Conservation (phyloP, 805 yeast genomes). For the Pichia cephalocereana region DNA sequence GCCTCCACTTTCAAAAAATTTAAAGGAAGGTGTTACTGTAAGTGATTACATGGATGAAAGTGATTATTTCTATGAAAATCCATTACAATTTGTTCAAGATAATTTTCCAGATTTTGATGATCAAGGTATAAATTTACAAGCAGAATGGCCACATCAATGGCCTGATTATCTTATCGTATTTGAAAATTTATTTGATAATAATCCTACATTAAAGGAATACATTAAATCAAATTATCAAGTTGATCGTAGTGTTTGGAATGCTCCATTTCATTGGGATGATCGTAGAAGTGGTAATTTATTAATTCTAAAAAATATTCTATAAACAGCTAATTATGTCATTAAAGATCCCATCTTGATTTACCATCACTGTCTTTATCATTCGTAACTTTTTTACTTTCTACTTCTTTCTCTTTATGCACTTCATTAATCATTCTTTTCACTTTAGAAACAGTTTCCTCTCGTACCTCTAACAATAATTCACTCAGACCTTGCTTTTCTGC, state of each 20-base stretch:
- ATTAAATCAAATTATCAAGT: background rate
- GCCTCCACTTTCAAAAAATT: slow-evolving; percentile 60
- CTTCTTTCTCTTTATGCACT: background rate
- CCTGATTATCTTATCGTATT: slow-evolving; percentile 70
- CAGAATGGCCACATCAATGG: slow-evolving; percentile 39
- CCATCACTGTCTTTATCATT: too few relatives aligned
- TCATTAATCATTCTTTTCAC: background rate
- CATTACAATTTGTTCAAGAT: slow-evolving; percentile 42
- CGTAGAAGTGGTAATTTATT: slow-evolving; percentile 9
- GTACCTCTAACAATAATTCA: slow-evolving; percentile 1
- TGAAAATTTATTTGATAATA: slow-evolving; percentile 31
- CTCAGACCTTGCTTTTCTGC: slow-evolving; percentile 7
- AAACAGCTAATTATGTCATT: background rate
- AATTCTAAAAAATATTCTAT: background rate
- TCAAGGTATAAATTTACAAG: background rate
- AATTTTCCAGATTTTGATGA: slow-evolving; percentile 32
- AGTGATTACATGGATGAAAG: slow-evolving; percentile 70
- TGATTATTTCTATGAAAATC: slow-evolving; percentile 68
- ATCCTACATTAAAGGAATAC: background rate
- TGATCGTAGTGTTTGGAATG: slow-evolving; percentile 5
- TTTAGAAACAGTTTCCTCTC: slow-evolving; percentile 5
- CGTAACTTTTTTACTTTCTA: too few relatives aligned
- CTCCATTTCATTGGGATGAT: slow-evolving; percentile 10
- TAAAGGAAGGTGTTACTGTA: background rate
- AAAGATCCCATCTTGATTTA: slow-evolving; percentile 11